Conservation (phyloP, 2,329 filamentous ascomycete species). For the Paecilomyces sp. region DNA sequence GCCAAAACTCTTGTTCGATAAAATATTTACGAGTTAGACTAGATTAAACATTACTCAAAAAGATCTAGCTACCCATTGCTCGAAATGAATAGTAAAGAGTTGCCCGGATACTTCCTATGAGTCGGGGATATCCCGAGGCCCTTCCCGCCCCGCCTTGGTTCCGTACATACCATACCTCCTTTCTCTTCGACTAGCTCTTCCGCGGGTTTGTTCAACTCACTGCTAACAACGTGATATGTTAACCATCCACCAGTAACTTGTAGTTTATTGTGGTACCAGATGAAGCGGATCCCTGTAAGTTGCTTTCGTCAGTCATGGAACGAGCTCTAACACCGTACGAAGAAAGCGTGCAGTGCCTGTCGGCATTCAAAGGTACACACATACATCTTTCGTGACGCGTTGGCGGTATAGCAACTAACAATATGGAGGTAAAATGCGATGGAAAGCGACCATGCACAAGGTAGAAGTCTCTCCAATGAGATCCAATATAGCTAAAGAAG, state of each 20-base stretch:
- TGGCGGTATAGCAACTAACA: not conserved
- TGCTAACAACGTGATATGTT: not conserved
- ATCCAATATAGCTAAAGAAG: not conserved
- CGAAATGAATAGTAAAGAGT: too few species aligned
- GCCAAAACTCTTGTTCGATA: too few species aligned
- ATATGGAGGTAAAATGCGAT: conserved; percentile 28
- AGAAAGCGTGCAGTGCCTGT: conserved; percentile 26
- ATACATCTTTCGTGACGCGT: not conserved
- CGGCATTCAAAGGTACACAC: conserved; percentile 27
- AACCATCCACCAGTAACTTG: not conserved
- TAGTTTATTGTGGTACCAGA: not conserved
- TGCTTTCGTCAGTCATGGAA: not conserved
- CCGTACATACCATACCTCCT: too few species aligned
- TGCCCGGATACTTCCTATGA: too few species aligned
- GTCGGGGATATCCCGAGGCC: too few species aligned
- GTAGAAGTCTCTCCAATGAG: conserved; percentile 7
- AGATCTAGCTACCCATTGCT: too few species aligned
- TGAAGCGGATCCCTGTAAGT: not conserved
- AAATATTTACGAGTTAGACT: too few species aligned
- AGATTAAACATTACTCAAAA: too few species aligned
- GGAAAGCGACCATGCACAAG: conserved; percentile 29
- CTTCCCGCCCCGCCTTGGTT: too few species aligned
- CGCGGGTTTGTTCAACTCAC: not conserved
- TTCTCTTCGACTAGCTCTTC: not conserved
- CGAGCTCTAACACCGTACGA: not conserved